Conservation (phyloP, 2,329 filamentous ascomycete species). For the Nigrograna mackinnonii region DNA sequence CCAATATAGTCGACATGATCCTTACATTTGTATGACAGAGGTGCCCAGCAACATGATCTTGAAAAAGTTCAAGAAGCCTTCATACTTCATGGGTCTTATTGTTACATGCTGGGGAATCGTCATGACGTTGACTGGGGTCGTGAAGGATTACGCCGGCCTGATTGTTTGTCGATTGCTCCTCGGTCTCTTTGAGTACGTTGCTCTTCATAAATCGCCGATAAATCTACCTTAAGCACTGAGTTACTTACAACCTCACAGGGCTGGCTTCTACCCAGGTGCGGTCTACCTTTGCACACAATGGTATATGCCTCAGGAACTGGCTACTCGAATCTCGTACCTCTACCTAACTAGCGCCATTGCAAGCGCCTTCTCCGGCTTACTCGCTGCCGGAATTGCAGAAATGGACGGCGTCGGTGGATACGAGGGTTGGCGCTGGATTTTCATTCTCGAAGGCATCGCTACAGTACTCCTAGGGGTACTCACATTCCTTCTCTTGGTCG, state of each 20-base stretch:
- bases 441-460: conserved; percentile 65
- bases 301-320: conserved; percentile 74
- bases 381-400: conserved; percentile 74
- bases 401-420: conserved; percentile 70
- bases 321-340: conserved; percentile 72
- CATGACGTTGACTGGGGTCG: conserved; percentile 69
- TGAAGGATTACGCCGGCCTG: conserved; percentile 66
- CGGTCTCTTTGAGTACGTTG: conserved; percentile 69
- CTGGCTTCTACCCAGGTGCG: conserved; percentile 71
- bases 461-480: conserved; percentile 58
- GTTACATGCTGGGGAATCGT: conserved; percentile 60
- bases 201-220: too few relatives aligned
- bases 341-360: conserved; percentile 73
- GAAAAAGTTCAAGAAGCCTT: conserved; percentile 49
- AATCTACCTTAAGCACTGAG: too few relatives aligned
- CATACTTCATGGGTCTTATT: conserved; percentile 62
- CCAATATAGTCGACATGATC: too few relatives aligned
- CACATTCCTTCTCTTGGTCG: conserved; percentile 63
- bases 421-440: conserved; percentile 73
- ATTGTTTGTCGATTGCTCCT: conserved; percentile 72
- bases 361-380: conserved; percentile 71
- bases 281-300: conserved; percentile 76
- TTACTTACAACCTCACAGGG: too few relatives aligned
- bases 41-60: conserved; percentile 50
- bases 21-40: too few relatives aligned